These are phyloP conservation scores for Podila verticillata DNA, from an alignment of 192 early-diverging fungal genomes.

Conservation along the genomic window DNA sequence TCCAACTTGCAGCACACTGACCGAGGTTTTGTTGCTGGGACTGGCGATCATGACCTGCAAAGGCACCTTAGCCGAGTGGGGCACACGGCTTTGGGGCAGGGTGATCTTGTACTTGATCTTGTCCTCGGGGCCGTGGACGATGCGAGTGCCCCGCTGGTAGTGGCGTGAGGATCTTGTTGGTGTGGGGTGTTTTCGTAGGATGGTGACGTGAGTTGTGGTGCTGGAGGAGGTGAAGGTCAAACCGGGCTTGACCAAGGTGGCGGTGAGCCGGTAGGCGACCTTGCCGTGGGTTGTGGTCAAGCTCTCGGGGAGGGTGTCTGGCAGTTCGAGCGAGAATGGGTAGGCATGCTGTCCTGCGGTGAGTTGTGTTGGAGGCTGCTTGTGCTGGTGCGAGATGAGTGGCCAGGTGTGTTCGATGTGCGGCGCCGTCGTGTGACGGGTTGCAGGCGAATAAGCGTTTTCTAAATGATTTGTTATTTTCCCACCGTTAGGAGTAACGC, in stretches of 20 bases:
- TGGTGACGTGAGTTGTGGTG: conserved; percentile 12
- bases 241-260: conserved; percentile 30
- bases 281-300: conserved; percentile 35
- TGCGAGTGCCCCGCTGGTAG: conserved; percentile 21
- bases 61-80: conserved; percentile 27
- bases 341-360: conserved; percentile 37
- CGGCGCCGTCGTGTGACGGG: conserved; percentile 32
- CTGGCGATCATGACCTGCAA: conserved; percentile 28
- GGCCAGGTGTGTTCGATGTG: conserved; percentile 45
- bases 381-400: conserved; percentile 34
- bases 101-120: conserved; percentile 30
- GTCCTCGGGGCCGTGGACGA: conserved; percentile 9
- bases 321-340: conserved; percentile 47
- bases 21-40: conserved; percentile 3
- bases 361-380: conserved; percentile 17
- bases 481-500: neutral
- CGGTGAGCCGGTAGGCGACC: conserved; percentile 40
- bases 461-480: conserved; percentile 15
- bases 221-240: conserved; percentile 30
- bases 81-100: conserved; percentile 30
- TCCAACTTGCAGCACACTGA: conserved; percentile 26
- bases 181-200: conserved; percentile 28
- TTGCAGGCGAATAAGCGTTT: conserved; percentile 35
- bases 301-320: conserved; percentile 46
- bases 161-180: conserved; percentile 17